Conservation (phyloP, 768 basidiomycete species). For the Myochromella boudieri region DNA sequence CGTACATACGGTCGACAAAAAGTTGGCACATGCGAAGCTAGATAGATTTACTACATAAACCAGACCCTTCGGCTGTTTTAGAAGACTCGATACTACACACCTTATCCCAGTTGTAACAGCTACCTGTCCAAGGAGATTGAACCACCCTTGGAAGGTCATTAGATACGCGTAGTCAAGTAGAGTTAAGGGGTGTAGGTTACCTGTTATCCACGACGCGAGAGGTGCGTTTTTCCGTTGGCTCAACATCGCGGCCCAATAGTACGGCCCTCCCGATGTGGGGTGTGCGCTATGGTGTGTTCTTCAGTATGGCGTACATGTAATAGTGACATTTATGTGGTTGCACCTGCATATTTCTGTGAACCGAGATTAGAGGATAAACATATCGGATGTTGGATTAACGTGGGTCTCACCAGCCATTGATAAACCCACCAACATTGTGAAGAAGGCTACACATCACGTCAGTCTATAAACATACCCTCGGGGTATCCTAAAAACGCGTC, state of each 20-base stretch:
- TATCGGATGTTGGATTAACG: too few species aligned
- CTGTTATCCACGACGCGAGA: constrained; percentile 73
- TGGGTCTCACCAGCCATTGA: constrained; percentile 62
- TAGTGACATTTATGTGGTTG: background rate
- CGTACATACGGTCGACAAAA: constrained; percentile 64
- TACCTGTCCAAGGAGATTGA: constrained; percentile 73
- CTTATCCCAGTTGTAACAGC: constrained; percentile 76
- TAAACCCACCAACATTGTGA: constrained; percentile 71
- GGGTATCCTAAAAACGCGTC: too few species aligned
- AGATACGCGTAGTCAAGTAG: background rate
- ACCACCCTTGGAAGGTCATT: constrained; percentile 46
- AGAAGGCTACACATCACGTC: constrained; percentile 42
- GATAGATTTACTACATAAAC: background rate
- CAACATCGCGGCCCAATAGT: constrained; percentile 82
- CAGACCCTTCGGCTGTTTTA: too few species aligned
- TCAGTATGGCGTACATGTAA: background rate
- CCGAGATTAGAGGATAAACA: background rate
- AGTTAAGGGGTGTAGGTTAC: constrained; percentile 27
- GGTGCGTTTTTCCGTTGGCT: constrained; percentile 56
- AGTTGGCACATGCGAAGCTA: constrained; percentile 66
- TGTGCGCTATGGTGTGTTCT: constrained; percentile 49
- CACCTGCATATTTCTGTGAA: constrained; percentile 49
- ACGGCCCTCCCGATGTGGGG: constrained; percentile 73
- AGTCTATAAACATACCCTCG: background rate
- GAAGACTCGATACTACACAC: constrained; percentile 24